Evolutionary conservation across 139 green algal genomes (phyloP), one percentile per base, ranked within the genome.

Genomic region (Chlorella ohadii): DNA sequence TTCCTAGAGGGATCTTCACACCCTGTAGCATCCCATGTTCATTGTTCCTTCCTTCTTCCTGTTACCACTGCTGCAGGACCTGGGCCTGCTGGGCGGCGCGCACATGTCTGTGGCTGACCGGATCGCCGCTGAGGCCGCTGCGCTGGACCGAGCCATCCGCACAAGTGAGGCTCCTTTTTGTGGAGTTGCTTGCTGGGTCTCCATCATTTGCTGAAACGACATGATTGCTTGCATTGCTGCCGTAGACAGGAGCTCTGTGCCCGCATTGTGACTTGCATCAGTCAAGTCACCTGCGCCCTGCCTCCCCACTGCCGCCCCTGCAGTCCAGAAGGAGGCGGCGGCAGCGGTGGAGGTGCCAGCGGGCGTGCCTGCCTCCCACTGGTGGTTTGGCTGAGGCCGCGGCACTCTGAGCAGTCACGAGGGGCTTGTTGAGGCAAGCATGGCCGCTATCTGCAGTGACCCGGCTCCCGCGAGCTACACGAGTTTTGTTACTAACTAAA

Each of bases 321-420:
- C 76, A 82, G 76, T 36, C 27, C 59, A 72, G 38, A 22, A 23
- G 1, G 76, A 68, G 31, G 33, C 55, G 2, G 34, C n/a, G 1
- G 33, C 34, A 34, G 55, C 55, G 5, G 74, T 39, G 20, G 25
- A 31, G 7, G 56, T 13, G 34, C 76, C 76, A 0, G 36, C 12
- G 7, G 76, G 76, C 76, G 28, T 72, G 36, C 76, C 76, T 15
- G 36, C 27, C 16, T 47, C 57, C 23, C 76, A 82, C 57, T 82
- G 76, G 76, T 82, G 76, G 76, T 82, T 82, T 25, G 33, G 5
- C 36, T 72, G 76, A 82, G 56, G 11, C n/a, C n/a, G n/a, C n/a
- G 44, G 44, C 44, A 4, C 64, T 39, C 19, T 27, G 16, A 27
- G 3, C 23, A 17, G 64, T 5, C 23, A 27, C 64, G 39, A 27